Percentiles rank a stretch among this genome's conserved stretches.
Conservation (phyloP, 805 yeast genomes). For the Pichia paraexigua region DNA sequence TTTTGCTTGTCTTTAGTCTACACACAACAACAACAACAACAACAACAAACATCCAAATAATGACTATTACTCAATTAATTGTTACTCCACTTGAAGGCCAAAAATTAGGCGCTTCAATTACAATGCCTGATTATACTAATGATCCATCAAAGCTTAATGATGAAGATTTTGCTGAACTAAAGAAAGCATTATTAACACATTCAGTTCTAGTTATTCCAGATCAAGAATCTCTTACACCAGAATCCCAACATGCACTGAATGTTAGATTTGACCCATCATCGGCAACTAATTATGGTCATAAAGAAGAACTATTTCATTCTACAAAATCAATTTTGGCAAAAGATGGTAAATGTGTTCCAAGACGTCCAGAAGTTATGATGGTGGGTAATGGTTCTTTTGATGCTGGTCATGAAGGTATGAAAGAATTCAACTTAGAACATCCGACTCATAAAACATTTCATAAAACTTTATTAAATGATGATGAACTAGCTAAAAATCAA, state of each 20-base stretch:
- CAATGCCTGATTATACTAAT: slow-evolving; percentile 57
- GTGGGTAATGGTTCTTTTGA: slow-evolving; percentile 74
- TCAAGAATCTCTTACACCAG: slow-evolving; percentile 60
- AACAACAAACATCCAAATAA: not conserved
- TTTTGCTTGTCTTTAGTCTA: too few relatives aligned
- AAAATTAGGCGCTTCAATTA: slow-evolving; percentile 64
- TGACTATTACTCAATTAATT: not conserved
- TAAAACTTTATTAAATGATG: slow-evolving; percentile 53
- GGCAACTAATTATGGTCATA: slow-evolving; percentile 72
- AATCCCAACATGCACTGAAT: slow-evolving; percentile 69
- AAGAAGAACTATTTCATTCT: slow-evolving; percentile 61
- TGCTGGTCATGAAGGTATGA: slow-evolving; percentile 33
- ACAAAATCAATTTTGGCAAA: slow-evolving; percentile 61
- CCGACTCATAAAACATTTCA: slow-evolving; percentile 83
- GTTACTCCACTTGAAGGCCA: slow-evolving; percentile 41
- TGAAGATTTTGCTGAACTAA: slow-evolving; percentile 53
- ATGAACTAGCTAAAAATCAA: slow-evolving; percentile 51
- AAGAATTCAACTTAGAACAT: slow-evolving; percentile 57
- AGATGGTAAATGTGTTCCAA: slow-evolving; percentile 74
- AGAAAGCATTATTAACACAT: slow-evolving; percentile 57
- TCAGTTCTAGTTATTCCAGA: slow-evolving; percentile 70
- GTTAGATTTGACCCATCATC: slow-evolving; percentile 71
- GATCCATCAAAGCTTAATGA: slow-evolving; percentile 67
- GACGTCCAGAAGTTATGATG: slow-evolving; percentile 85
- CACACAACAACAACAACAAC: too few relatives aligned